Conservation (phyloP, 306 rosid species). For the Trifolium repens region DNA sequence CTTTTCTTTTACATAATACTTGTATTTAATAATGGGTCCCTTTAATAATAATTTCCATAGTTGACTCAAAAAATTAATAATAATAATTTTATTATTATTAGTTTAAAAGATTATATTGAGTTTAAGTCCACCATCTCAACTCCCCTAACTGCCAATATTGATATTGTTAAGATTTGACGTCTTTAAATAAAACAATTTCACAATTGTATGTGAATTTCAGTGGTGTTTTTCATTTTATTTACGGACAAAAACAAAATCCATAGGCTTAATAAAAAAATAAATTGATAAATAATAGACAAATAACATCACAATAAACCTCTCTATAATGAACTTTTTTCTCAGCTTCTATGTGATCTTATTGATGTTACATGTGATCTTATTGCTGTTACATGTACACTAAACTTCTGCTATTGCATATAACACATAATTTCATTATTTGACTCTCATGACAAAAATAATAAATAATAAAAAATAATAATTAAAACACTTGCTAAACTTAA, state of each 20-base stretch:
- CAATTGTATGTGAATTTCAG: too few relatives aligned
- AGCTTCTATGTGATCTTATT: slow-evolving; percentile 37
- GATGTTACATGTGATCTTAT: slow-evolving; percentile 42
- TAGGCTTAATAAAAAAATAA: too few relatives aligned
- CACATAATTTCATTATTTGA: slow-evolving; percentile 34
- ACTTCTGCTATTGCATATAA: slow-evolving; percentile 39
- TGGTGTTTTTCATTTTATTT: too few relatives aligned
- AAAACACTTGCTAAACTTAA: slow-evolving; percentile 25
- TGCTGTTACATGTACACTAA: background rate
- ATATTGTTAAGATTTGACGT: too few relatives aligned
- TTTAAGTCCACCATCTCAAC: too few relatives aligned
- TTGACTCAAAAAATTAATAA: background rate
- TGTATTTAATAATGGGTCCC: background rate
- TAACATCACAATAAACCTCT: slow-evolving; percentile 23
- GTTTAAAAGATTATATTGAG: too few relatives aligned
- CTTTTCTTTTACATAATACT: slow-evolving; percentile 1
- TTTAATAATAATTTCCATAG: background rate
- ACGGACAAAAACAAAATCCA: too few relatives aligned
- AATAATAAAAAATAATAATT: background rate
- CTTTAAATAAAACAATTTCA: too few relatives aligned
- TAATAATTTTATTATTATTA: too few relatives aligned
- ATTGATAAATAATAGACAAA: slow-evolving; percentile 34
- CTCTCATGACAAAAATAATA: slow-evolving; percentile 18
- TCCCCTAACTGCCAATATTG: too few relatives aligned
- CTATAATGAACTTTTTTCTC: slow-evolving; percentile 37